A percentile compares a stretch with the other conserved stretches of the same genome.
Conservation (phyloP, 148 eudicot genomes). For the Gaultheria prostrata region DNA sequence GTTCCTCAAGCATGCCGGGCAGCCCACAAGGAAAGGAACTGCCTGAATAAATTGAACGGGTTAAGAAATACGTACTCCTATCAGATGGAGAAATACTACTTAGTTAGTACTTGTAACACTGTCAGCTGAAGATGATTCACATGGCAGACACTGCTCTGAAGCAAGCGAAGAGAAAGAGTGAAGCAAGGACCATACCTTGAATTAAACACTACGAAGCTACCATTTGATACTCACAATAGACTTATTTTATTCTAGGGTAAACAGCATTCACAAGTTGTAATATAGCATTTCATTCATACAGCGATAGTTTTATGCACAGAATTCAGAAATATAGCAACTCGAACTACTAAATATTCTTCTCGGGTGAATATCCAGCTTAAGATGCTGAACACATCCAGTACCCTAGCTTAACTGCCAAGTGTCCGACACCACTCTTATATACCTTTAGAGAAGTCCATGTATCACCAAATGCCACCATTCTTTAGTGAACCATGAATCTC, state of each 20-base stretch:
- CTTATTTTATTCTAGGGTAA: neutral
- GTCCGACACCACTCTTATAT: neutral
- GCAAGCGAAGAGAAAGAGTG: neutral
- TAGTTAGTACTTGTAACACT: neutral
- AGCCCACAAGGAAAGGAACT: slow-evolving; percentile 60
- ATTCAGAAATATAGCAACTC: neutral
- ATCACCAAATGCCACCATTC: neutral
- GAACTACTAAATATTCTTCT: neutral
- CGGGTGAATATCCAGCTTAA: neutral
- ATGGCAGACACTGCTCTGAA: neutral
- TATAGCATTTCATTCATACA: neutral
- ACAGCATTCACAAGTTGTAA: neutral
- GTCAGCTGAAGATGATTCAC: slow-evolving; percentile 5
- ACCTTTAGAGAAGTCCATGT: neutral
- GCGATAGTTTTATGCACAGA: neutral
- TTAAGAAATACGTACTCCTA: neutral
- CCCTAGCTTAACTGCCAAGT: neutral
- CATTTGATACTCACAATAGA: neutral
- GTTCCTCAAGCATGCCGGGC: slow-evolving; percentile 79
- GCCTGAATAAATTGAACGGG: slow-evolving; percentile 39
- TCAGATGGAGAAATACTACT: neutral
- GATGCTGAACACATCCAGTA: neutral
- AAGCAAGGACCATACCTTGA: neutral
- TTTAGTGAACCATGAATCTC: neutral
- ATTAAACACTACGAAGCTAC: neutral